phyloP scores from a whole-genome alignment of 192 early-diverging fungal species.

The Spizellomyces sp. region DNA sequence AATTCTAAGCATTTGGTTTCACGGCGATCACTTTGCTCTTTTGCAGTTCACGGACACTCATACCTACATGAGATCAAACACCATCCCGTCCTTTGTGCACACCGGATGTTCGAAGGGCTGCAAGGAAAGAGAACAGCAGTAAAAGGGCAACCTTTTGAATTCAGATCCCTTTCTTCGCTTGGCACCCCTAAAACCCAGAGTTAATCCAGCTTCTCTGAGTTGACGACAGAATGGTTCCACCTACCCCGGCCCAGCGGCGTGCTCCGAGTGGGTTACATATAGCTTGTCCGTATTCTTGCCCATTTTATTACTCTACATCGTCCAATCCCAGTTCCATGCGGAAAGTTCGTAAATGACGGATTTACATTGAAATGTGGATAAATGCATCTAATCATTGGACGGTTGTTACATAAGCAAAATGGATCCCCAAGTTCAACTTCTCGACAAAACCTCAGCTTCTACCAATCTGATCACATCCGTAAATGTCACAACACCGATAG shows the following conservation, averaged over 20 bases:
- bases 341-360: not conserved
- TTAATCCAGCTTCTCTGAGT: slow-evolving; percentile 12
- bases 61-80: slow-evolving; percentile 79
- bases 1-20: not conserved
- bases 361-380: not conserved
- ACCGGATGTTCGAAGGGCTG: slow-evolving; percentile 84
- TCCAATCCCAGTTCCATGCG: not conserved
- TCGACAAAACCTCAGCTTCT: not conserved
- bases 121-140: slow-evolving; percentile 89
- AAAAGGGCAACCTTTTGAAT: slow-evolving; percentile 78
- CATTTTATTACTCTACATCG: slow-evolving; percentile 28
- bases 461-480: slow-evolving; percentile 9
- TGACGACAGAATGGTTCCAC: slow-evolving; percentile 33
- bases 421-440: too few relatives aligned
- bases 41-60: not conserved
- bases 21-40: too few relatives aligned
- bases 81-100: slow-evolving; percentile 81
- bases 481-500: slow-evolving; percentile 27
- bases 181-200: slow-evolving; percentile 46
- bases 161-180: slow-evolving; percentile 52
- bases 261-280: slow-evolving; percentile 85
- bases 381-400: too few relatives aligned
- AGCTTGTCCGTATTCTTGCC: slow-evolving; percentile 79
- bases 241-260: slow-evolving; percentile 49
- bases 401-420: too few relatives aligned